Evolutionary conservation across 2,329 filamentous ascomycete genomes (phyloP).

Genomic region (Stylonectria norvegica): DNA sequence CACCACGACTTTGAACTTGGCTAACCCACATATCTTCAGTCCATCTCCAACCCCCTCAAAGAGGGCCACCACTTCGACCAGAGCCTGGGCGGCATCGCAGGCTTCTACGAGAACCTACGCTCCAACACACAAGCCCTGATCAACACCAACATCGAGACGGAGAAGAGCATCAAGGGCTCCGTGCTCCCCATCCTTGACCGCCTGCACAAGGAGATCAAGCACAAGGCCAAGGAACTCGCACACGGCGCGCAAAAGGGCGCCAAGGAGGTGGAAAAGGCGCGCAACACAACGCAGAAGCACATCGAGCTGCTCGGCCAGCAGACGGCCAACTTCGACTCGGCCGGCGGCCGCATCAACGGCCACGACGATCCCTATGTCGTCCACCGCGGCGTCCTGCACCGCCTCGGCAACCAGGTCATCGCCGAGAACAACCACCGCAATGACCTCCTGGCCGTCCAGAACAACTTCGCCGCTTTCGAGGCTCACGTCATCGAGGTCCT

Average conservation of each 20-base stretch:
- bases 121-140: conserved; percentile 88
- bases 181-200: conserved; percentile 87
- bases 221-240: conserved; percentile 86
- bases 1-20: too few relatives aligned
- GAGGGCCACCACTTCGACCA: conserved; percentile 94
- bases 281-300: conserved; percentile 84
- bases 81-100: conserved; percentile 78
- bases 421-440: conserved; percentile 96
- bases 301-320: conserved; percentile 91
- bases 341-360: conserved; percentile 66
- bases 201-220: conserved; percentile 93
- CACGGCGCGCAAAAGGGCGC: conserved; percentile 77
- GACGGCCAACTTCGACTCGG: conserved; percentile 74
- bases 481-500: conserved; percentile 77
- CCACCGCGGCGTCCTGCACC: conserved; percentile 74
- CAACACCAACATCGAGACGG: conserved; percentile 86
- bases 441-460: conserved; percentile 87
- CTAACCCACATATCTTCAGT: conserved; percentile 45
- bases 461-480: conserved; percentile 85
- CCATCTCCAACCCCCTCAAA: conserved; percentile 77
- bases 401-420: conserved; percentile 83
- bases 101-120: conserved; percentile 91
- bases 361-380: conserved; percentile 85
- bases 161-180: conserved; percentile 81
- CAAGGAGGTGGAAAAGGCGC: conserved; percentile 89